Evolutionary conservation across 1,284 basidiomycete species (phyloP).

Genomic region (Exobasidium cylindrosporum): DNA sequence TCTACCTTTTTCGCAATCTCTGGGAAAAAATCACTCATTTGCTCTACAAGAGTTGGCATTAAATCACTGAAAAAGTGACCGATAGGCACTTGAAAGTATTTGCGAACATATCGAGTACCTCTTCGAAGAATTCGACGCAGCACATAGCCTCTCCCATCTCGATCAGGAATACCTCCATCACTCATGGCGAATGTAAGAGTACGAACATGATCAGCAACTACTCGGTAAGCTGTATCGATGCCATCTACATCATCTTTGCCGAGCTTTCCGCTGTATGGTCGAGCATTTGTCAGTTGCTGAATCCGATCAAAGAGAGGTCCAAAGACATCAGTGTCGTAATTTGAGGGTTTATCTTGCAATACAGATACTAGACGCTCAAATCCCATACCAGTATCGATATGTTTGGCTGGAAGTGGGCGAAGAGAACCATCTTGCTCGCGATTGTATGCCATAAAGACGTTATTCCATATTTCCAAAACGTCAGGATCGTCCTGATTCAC

Average conservation of each 20-base stretch:
- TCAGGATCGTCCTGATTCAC: conserved; percentile 94
- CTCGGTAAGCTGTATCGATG: conserved; percentile 94
- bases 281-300: conserved; percentile 81
- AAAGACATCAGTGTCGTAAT: conserved; percentile 98
- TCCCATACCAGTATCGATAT: conserved; percentile 98
- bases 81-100: conserved; percentile 90
- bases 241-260: conserved; percentile 90
- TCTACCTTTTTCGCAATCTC: conserved; percentile 80
- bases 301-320: conserved; percentile 82
- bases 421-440: conserved; percentile 84
- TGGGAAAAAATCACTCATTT: conserved; percentile 86
- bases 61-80: conserved; percentile 93
- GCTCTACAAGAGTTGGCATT: conserved; percentile 81
- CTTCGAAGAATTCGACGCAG: conserved; percentile 84
- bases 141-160: conserved; percentile 93
- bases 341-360: conserved; percentile 84
- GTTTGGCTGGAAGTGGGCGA: conserved; percentile 79
- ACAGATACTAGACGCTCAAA: conserved; percentile 95
- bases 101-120: conserved; percentile 89
- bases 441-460: conserved; percentile 98
- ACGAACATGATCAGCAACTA: conserved; percentile 93
- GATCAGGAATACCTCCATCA: conserved; percentile 93
- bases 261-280: conserved; percentile 83
- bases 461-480: conserved; percentile 99
- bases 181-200: conserved; percentile 93